Evolutionary conservation across 768 basidiomycete genomes (phyloP).

Genomic region (Mycena sanguinolenta): DNA sequence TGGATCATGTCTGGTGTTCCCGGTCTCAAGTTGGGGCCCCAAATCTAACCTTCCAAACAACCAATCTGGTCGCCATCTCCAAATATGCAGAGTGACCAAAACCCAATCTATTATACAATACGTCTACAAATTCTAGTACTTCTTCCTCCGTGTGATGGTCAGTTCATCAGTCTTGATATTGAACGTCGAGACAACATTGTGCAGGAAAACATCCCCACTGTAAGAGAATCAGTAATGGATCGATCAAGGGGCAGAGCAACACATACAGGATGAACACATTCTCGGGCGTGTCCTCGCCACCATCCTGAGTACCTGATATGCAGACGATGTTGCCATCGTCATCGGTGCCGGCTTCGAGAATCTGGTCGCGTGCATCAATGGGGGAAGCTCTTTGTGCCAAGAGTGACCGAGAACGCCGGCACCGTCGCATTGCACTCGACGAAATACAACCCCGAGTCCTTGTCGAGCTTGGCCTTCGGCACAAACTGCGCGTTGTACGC

Average conservation of each 20-base stretch:
- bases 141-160: conserved; percentile 35
- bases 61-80: too few relatives aligned
- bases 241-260: neutral
- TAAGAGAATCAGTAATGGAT: neutral
- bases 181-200: conserved; percentile 42
- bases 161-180: conserved; percentile 34
- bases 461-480: conserved; percentile 34
- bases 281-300: conserved; percentile 31
- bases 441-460: conserved; percentile 30
- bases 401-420: conserved; percentile 38
- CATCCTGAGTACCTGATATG: conserved; percentile 36
- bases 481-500: conserved; percentile 37
- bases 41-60: too few relatives aligned
- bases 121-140: conserved; percentile 22
- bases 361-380: conserved; percentile 38
- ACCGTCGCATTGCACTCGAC: conserved; percentile 39
- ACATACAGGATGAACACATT: conserved; percentile 40
- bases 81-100: too few relatives aligned
- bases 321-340: conserved; percentile 31
- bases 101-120: neutral
- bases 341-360: conserved; percentile 32
- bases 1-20: too few relatives aligned
- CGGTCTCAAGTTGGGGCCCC: too few relatives aligned
- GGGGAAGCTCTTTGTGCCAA: conserved; percentile 38
- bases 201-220: conserved; percentile 42